A percentile compares a stretch with the other conserved stretches of the same genome.
phyloP scores from a whole-genome alignment of 2,329 filamentous ascomycete genomes.

The Aspergillus phoenicis region DNA sequence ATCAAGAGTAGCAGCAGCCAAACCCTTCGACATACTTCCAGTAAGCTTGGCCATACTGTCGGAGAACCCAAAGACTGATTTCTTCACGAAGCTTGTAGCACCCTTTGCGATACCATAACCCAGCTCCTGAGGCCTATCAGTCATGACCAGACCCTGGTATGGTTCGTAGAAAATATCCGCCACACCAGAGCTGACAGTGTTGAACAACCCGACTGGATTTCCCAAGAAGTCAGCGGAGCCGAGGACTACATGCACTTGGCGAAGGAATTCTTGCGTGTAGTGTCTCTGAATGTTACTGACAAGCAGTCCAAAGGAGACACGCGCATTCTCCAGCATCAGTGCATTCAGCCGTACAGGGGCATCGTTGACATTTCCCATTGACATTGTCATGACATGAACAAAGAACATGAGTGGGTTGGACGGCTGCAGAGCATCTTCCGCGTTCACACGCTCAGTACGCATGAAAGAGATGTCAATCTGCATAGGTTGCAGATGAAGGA shows the following conservation, averaged over 20 bases:
- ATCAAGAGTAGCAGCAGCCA: conserved; percentile 92
- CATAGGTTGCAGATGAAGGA: conserved; percentile 96
- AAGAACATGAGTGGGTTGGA: conserved; percentile 98
- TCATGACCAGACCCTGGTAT: conserved; percentile 96
- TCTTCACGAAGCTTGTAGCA: conserved; percentile 96
- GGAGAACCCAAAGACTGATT: conserved; percentile 94
- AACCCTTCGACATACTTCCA: conserved; percentile 92
- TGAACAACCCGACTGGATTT: conserved; percentile 96
- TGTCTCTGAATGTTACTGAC: conserved; percentile 87
- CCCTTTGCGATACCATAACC: conserved; percentile 95
- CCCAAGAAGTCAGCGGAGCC: conserved; percentile 97
- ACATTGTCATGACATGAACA: conserved; percentile 98
- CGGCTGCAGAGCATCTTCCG: conserved; percentile 88
- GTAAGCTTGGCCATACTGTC: conserved; percentile 98
- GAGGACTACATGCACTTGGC: conserved; percentile 95
- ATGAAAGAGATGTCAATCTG: conserved; percentile 97
- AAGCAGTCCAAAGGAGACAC: conserved; percentile 82
- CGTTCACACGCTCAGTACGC: conserved; percentile 92
- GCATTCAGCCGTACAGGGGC: conserved; percentile 92
- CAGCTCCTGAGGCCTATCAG: conserved; percentile 91
- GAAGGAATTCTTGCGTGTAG: conserved; percentile 94
- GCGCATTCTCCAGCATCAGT: conserved; percentile 90
- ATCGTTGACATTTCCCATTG: conserved; percentile 98
- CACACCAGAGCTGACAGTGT: conserved; percentile 95
- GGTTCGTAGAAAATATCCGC: conserved; percentile 99